Evolutionary conservation across 768 basidiomycete species (phyloP).

Genomic region (Amanita rubescens): DNA sequence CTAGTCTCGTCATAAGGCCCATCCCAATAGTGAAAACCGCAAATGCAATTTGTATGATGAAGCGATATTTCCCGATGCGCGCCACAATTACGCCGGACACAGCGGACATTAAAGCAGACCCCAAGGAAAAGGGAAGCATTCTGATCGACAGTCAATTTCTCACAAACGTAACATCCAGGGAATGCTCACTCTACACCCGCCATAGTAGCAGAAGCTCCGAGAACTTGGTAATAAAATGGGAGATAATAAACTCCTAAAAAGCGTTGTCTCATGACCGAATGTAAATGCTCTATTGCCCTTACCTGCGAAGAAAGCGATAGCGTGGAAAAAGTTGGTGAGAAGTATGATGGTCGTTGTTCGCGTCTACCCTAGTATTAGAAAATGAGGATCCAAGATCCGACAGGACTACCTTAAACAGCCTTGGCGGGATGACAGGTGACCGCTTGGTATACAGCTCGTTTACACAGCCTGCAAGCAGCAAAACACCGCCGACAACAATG

Average conservation of each 20-base stretch:
- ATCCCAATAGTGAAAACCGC: slow-evolving; percentile 52
- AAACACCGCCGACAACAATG: slow-evolving; percentile 47
- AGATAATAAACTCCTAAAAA: slow-evolving; percentile 52
- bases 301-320: slow-evolving; percentile 53
- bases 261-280: background rate
- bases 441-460: slow-evolving; percentile 58
- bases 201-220: slow-evolving; percentile 66
- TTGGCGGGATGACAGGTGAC: slow-evolving; percentile 67
- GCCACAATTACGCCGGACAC: slow-evolving; percentile 51
- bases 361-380: slow-evolving; percentile 35
- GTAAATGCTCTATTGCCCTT: background rate
- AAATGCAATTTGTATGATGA: slow-evolving; percentile 56
- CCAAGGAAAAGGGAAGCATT: slow-evolving; percentile 72
- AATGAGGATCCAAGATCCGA: background rate
- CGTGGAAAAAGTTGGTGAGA: slow-evolving; percentile 55
- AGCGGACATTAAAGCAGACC: slow-evolving; percentile 44
- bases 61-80: slow-evolving; percentile 50
- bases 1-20: slow-evolving; percentile 68
- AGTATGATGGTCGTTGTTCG: slow-evolving; percentile 63
- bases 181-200: slow-evolving; percentile 53
- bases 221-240: slow-evolving; percentile 71
- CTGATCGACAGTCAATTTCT: slow-evolving; percentile 23
- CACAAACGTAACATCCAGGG: background rate
- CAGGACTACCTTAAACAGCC: slow-evolving; percentile 57
- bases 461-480: slow-evolving; percentile 43